Conservation (phyloP, 345 rosid species). For the Eutrema japonicum region DNA sequence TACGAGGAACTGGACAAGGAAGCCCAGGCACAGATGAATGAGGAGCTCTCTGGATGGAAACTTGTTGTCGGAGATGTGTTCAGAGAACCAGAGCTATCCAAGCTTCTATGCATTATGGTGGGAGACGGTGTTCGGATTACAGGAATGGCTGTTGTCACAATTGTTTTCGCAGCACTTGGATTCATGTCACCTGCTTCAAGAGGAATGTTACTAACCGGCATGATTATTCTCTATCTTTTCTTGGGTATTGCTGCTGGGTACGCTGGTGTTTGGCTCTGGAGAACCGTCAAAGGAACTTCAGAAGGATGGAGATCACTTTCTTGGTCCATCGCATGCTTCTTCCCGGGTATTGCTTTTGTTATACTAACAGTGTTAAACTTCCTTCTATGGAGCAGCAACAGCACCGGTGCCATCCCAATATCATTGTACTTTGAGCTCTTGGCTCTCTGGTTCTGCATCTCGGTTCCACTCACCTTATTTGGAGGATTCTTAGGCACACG, state of each 20-base stretch:
- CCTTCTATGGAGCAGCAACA: conserved; percentile 75
- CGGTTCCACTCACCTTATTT: conserved; percentile 75
- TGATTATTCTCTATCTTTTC: conserved; percentile 80
- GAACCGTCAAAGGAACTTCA: conserved; percentile 71
- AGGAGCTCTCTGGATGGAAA: conserved; percentile 91
- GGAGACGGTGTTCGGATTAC: conserved; percentile 80
- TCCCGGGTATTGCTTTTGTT: conserved; percentile 81
- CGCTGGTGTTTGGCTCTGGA: conserved; percentile 74
- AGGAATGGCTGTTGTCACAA: conserved; percentile 80
- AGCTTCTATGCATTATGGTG: conserved; percentile 80
- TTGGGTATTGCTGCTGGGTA: conserved; percentile 75
- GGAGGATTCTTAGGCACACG: conserved; percentile 78
- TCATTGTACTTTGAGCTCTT: conserved; percentile 70
- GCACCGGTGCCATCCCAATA: conserved; percentile 82
- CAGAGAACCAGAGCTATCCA: conserved; percentile 71
- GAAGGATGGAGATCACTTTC: conserved; percentile 81
- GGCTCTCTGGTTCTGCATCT: conserved; percentile 83
- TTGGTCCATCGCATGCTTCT: conserved; percentile 78
- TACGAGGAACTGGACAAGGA: conserved; percentile 84
- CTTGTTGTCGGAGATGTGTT: conserved; percentile 91
- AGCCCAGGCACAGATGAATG: conserved; percentile 87
- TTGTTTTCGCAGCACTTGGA: conserved; percentile 76
- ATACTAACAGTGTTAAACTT: conserved; percentile 70
- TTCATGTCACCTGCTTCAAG: conserved; percentile 90
- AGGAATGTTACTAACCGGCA: conserved; percentile 86